These are phyloP conservation scores for Calonectria hongkongensis DNA, from an alignment of 2,329 filamentous ascomycete genomes.

Conservation along the genomic window DNA sequence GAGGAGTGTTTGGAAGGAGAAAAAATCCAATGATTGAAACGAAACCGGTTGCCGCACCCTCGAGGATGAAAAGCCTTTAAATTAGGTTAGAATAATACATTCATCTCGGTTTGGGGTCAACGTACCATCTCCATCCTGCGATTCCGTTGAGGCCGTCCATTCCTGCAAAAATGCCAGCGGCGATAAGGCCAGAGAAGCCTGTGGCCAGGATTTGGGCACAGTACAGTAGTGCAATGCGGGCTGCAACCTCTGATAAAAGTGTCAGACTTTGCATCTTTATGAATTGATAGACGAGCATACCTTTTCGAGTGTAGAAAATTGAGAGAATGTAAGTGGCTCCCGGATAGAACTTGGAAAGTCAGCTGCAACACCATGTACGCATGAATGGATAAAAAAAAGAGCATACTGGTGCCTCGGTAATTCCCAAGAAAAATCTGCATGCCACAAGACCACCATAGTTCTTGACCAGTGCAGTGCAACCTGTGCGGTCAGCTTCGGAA, in stretches of 20 bases:
- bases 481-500: slow-evolving; percentile 28
- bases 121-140: slow-evolving; percentile 76
- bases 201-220: slow-evolving; percentile 80
- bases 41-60: slow-evolving; percentile 69
- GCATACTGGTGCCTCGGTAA: slow-evolving; percentile 61
- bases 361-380: neutral
- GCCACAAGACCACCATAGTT: slow-evolving; percentile 59
- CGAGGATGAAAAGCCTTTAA: slow-evolving; percentile 65
- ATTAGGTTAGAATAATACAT: slow-evolving; percentile 13
- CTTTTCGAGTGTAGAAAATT: slow-evolving; percentile 59
- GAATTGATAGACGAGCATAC: slow-evolving; percentile 33
- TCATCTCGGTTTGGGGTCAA: fast-evolving
- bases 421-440: slow-evolving; percentile 62
- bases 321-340: slow-evolving; percentile 61
- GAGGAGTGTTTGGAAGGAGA: slow-evolving; percentile 62
- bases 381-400: too few species aligned
- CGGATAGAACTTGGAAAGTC: slow-evolving; percentile 59
- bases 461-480: slow-evolving; percentile 61
- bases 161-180: slow-evolving; percentile 74
- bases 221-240: slow-evolving; percentile 75
- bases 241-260: slow-evolving; percentile 74
- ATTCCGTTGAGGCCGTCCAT: slow-evolving; percentile 68
- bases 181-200: slow-evolving; percentile 79
- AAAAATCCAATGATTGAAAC: slow-evolving; percentile 57
- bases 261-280: fast-evolving